Evolutionary conservation across 2,329 filamentous ascomycete genomes (phyloP).

Genomic region (Fusarium haematococcum): DNA sequence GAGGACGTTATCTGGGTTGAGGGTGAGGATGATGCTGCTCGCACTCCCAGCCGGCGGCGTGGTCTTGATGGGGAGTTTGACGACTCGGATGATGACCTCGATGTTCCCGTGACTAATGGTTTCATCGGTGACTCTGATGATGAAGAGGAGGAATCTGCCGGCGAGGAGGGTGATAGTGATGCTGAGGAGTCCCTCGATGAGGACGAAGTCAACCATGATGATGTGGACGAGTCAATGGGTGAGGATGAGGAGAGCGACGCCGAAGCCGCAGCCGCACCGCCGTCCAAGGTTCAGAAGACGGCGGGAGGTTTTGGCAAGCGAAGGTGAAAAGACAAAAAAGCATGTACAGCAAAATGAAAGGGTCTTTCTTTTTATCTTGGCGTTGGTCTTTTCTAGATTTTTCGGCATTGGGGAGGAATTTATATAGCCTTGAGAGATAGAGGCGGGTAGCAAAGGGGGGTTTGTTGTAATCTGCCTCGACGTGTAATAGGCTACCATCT

Average conservation of each 20-base stretch:
- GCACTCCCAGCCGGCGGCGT: constrained; percentile 53
- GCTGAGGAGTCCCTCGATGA: constrained; percentile 65
- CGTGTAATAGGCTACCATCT: neutral
- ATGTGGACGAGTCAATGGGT: constrained; percentile 64
- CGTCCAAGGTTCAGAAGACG: constrained; percentile 55
- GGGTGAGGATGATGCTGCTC: constrained; percentile 79
- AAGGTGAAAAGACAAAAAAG: constrained; percentile 33
- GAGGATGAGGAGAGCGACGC: constrained; percentile 68
- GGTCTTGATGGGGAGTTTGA: constrained; percentile 54
- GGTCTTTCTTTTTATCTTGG: constrained; percentile 28
- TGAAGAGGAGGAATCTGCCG: constrained; percentile 62
- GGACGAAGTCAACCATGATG: constrained; percentile 70
- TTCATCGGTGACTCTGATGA: constrained; percentile 71
- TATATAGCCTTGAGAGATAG: neutral
- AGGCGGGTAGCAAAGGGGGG: neutral
- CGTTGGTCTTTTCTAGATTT: constrained; percentile 45
- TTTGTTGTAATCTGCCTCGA: neutral
- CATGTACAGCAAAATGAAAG: constrained; percentile 20
- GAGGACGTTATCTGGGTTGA: constrained; percentile 90
- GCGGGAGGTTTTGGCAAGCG: constrained; percentile 35
- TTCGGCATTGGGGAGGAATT: constrained; percentile 31
- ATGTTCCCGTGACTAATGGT: constrained; percentile 66
- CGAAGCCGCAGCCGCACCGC: constrained; percentile 57
- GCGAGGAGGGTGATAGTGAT: constrained; percentile 55
- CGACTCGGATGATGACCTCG: constrained; percentile 67